Evolutionary conservation across 108 stramenopile species (phyloP).

Genomic region (Skeletonema marinoi): DNA sequence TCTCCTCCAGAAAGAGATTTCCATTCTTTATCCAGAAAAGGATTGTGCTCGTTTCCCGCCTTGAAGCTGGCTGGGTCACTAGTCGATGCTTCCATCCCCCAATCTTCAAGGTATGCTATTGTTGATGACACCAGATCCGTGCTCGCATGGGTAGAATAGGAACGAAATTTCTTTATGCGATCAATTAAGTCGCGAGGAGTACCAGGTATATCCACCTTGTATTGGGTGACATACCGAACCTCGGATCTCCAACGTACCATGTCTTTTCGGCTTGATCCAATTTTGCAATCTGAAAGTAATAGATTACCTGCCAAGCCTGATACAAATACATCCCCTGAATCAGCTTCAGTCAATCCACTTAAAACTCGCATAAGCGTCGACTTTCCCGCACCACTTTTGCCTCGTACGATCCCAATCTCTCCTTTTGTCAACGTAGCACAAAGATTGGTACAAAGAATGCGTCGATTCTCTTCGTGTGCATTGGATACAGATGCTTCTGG

Average conservation of each 20-base stretch:
- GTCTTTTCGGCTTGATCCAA: slow-evolving; percentile 12
- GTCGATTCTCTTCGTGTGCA: background rate
- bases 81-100: slow-evolving; percentile 32
- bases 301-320: slow-evolving; percentile 13
- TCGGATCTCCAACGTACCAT: slow-evolving; percentile 53
- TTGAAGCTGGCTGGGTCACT: background rate
- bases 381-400: slow-evolving; percentile 66
- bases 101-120: slow-evolving; percentile 27
- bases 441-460: slow-evolving; percentile 37
- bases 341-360: slow-evolving; percentile 61
- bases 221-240: slow-evolving; percentile 81
- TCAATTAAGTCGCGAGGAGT: slow-evolving; percentile 31
- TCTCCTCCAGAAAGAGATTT: slow-evolving; percentile 82
- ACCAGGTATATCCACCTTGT: slow-evolving; percentile 54
- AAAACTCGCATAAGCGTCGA: slow-evolving; percentile 73
- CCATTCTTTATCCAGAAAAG: slow-evolving; percentile 62
- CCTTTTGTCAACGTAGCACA: slow-evolving; percentile 31
- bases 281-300: slow-evolving; percentile 2
- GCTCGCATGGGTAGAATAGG: background rate
- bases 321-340: slow-evolving; percentile 21
- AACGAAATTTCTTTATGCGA: slow-evolving; percentile 18
- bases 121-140: slow-evolving; percentile 3
- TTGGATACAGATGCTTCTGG: background rate
- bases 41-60: slow-evolving; percentile 1
- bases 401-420: slow-evolving; percentile 42